These are phyloP conservation scores for Nymphaea thermarum DNA, from an alignment of 164 flowering plant genomes.

Conservation along the genomic window DNA sequence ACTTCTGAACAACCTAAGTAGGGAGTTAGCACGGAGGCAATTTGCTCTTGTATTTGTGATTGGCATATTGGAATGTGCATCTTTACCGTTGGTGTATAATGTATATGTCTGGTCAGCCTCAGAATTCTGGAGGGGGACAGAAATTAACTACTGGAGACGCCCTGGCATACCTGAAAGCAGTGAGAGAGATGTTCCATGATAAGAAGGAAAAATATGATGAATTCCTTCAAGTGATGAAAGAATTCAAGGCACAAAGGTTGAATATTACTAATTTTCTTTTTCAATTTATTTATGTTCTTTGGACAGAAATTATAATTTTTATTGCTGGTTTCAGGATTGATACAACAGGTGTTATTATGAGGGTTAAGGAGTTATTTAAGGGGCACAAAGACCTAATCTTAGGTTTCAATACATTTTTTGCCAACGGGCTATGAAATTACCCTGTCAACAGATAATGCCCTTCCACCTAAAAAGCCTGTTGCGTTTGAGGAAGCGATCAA, in stretches of 20 bases:
- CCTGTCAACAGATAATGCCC: slow-evolving; percentile 62
- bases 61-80: too few species aligned
- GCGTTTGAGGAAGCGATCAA: slow-evolving; percentile 88
- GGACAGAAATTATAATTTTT: not conserved
- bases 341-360: slow-evolving; percentile 58
- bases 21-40: too few species aligned
- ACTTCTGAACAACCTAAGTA: too few species aligned
- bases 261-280: not conserved
- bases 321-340: slow-evolving; percentile 42
- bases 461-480: slow-evolving; percentile 70
- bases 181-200: slow-evolving; percentile 73
- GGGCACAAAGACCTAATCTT: slow-evolving; percentile 70
- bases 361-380: slow-evolving; percentile 77
- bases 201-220: slow-evolving; percentile 62
- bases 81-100: not conserved
- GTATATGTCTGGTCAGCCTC: slow-evolving; percentile 49
- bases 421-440: slow-evolving; percentile 90
- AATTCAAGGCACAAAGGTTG: slow-evolving; percentile 81
- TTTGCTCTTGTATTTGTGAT: too few species aligned
- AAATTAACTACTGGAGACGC: slow-evolving; percentile 85
- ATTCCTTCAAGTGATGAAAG: slow-evolving; percentile 90
- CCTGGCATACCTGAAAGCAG: slow-evolving; percentile 65
- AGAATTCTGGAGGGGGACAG: slow-evolving; percentile 30
- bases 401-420: slow-evolving; percentile 91
- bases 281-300: not conserved